phyloP scores from a whole-genome alignment of 352 stramenopile genomes.

The Globisporangium recalcitrans region DNA sequence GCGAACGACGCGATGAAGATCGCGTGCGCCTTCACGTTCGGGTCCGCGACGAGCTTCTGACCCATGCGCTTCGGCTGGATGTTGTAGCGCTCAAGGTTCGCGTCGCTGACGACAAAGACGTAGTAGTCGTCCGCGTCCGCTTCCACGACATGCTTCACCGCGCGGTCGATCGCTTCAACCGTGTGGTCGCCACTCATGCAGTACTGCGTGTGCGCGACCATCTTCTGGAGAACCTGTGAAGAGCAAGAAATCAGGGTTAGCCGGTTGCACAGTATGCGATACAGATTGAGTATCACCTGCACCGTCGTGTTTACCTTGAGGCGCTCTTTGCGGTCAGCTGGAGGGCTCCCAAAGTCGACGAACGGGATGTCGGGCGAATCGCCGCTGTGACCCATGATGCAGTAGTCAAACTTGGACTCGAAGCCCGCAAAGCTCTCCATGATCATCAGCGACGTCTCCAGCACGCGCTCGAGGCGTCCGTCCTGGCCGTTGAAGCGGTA shows the following conservation, averaged over 20 bases:
- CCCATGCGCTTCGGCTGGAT: conserved; percentile 56
- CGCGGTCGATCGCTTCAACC: conserved; percentile 86
- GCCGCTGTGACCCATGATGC: conserved; percentile 91
- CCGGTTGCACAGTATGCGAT: no score
- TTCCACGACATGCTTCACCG: conserved; percentile 61
- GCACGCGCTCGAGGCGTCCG: conserved; percentile 86
- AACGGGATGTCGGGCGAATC: conserved; percentile 86
- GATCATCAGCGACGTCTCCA: conserved; percentile 94
- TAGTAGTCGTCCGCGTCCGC: conserved; percentile 73
- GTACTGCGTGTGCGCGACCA: conserved; percentile 94
- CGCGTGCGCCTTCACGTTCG: conserved; percentile 62
- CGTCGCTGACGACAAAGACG: conserved; percentile 94
- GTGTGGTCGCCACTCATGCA: conserved; percentile 92
- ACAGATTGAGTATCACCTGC: no score
- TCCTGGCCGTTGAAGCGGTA: conserved; percentile 94
- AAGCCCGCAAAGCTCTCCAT: conserved; percentile 93
- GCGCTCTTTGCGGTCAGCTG: conserved; percentile 82
- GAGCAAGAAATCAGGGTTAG: background rate
- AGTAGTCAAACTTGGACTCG: conserved; percentile 88
- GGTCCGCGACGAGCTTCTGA: conserved; percentile 44
- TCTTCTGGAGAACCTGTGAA: conserved; percentile 81
- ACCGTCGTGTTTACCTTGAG: conserved; percentile 36
- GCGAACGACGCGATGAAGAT: conserved; percentile 85
- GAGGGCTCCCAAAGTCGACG: conserved; percentile 83
- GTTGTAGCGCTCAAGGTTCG: conserved; percentile 93